phyloP scores from a whole-genome alignment of 371 early-diverging fungal genomes.

The Thermomucor indicae-seudaticae region DNA sequence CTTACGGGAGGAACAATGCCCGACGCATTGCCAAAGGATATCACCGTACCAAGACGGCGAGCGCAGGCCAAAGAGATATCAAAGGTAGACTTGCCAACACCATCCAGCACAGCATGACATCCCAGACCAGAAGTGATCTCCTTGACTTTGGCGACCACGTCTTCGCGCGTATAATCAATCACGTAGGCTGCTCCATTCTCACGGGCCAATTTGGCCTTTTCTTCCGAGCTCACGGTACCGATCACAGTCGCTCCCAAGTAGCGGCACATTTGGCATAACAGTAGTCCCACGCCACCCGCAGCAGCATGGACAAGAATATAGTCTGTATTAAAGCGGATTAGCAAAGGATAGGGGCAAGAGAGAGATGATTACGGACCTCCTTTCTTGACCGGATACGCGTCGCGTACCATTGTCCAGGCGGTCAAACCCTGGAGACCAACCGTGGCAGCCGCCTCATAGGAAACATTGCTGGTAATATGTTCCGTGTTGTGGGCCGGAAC shows the following conservation, averaged over 20 bases:
- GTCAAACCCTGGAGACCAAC: conserved; percentile 74
- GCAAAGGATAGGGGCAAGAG: neutral
- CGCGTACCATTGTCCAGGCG: conserved; percentile 72
- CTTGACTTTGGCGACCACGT: conserved; percentile 64
- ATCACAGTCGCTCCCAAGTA: conserved; percentile 85
- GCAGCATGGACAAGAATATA: conserved; percentile 87
- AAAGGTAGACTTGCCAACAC: conserved; percentile 89
- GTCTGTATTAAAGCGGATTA: conserved; percentile 59
- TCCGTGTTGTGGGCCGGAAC: conserved; percentile 39
- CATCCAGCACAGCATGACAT: conserved; percentile 87
- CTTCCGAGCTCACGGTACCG: conserved; percentile 81
- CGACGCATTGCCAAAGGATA: conserved; percentile 93
- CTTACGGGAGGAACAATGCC: conserved; percentile 76
- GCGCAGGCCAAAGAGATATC: conserved; percentile 68
- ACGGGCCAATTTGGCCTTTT: conserved; percentile 76
- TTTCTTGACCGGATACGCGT: conserved; percentile 69
- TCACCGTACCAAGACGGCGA: conserved; percentile 75
- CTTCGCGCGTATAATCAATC: conserved; percentile 69
- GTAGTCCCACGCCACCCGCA: conserved; percentile 86
- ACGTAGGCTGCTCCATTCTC: conserved; percentile 75
- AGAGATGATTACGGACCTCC: conserved; percentile 38
- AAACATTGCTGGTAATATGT: conserved; percentile 55
- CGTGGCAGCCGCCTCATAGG: conserved; percentile 66
- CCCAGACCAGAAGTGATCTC: conserved; percentile 76
- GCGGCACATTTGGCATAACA: conserved; percentile 74